These are phyloP conservation scores for Epichloe scottii DNA, from an alignment of 2,329 filamentous ascomycete species.

Conservation along the genomic window DNA sequence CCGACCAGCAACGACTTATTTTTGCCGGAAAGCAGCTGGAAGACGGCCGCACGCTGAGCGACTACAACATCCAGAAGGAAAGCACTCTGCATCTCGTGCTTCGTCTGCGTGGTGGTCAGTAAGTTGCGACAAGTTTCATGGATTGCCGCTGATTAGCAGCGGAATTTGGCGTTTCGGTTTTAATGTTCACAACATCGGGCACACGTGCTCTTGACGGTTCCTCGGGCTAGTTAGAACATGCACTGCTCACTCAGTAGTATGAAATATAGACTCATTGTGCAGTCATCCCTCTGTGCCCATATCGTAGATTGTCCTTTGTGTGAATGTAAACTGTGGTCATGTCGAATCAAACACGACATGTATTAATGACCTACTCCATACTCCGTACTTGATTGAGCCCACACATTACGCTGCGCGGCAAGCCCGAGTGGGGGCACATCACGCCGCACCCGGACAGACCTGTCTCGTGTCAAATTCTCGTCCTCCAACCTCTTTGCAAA, in stretches of 20 bases:
- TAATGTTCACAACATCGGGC: neutral
- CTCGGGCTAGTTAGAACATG: neutral
- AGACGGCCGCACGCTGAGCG: slow-evolving; percentile 78
- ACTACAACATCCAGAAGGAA: slow-evolving; percentile 97
- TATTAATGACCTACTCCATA: neutral
- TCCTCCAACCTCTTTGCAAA: neutral
- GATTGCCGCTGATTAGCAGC: slow-evolving; percentile 50
- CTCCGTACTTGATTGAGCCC: too few relatives aligned
- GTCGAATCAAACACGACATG: neutral
- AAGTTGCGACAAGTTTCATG: slow-evolving; percentile 43
- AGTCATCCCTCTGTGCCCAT: neutral
- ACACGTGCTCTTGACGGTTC: neutral
- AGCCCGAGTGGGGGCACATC: neutral
- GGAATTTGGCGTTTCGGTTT: slow-evolving; percentile 45
- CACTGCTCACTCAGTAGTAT: neutral
- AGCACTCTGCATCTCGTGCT: slow-evolving; percentile 72
- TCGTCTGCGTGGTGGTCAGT: slow-evolving; percentile 58
- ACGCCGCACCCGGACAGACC: neutral
- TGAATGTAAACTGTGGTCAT: too few relatives aligned
- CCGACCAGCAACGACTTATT: slow-evolving; percentile 87
- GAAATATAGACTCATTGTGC: neutral
- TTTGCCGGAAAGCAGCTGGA: slow-evolving; percentile 91
- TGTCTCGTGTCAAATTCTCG: neutral
- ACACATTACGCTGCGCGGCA: neutral
- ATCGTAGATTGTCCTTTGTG: too few relatives aligned